Evolutionary conservation across 2,329 filamentous ascomycete species (phyloP).

Genomic region (Endothia cerciana): DNA sequence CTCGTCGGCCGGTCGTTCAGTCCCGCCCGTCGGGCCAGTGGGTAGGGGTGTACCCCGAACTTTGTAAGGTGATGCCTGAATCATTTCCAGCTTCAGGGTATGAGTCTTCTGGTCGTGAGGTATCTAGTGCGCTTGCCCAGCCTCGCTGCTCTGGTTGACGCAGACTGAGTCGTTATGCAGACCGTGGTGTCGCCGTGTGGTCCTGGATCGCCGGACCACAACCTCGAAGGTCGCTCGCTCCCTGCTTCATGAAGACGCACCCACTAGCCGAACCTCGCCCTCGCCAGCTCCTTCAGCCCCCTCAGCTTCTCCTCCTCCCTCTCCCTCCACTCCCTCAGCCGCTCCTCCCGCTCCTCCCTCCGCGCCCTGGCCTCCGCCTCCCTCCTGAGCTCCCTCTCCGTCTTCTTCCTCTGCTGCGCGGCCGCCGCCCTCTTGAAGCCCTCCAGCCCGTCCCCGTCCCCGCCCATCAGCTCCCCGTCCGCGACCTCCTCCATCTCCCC

Average conservation of each 20-base stretch:
- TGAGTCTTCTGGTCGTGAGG: too few species aligned
- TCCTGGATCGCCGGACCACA: neutral
- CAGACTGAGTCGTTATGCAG: neutral
- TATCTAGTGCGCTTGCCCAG: neutral
- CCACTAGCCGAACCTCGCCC: conserved; percentile 71
- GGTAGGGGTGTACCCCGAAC: too few species aligned
- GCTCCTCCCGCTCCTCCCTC: conserved; percentile 79
- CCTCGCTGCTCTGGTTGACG: neutral
- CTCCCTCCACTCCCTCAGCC: conserved; percentile 67
- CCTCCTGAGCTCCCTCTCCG: conserved; percentile 78
- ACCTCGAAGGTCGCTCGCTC: neutral
- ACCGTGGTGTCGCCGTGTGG: neutral
- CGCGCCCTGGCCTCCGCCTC: conserved; percentile 80
- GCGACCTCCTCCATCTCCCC: conserved; percentile 57
- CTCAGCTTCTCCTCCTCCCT: conserved; percentile 86
- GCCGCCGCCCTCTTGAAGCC: conserved; percentile 72
- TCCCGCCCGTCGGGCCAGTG: too few species aligned
- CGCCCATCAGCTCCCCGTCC: conserved; percentile 80
- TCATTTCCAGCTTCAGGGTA: too few species aligned
- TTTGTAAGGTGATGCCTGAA: too few species aligned
- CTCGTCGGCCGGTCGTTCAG: too few species aligned
- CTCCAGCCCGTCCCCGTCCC: conserved; percentile 62
- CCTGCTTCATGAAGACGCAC: neutral
- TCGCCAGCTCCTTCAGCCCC: conserved; percentile 78
- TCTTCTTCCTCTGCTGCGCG: conserved; percentile 73